Base-by-base conservation (phyloP, 2,329 filamentous ascomycete genomes). In the Cercospora brassicicola region DNA sequence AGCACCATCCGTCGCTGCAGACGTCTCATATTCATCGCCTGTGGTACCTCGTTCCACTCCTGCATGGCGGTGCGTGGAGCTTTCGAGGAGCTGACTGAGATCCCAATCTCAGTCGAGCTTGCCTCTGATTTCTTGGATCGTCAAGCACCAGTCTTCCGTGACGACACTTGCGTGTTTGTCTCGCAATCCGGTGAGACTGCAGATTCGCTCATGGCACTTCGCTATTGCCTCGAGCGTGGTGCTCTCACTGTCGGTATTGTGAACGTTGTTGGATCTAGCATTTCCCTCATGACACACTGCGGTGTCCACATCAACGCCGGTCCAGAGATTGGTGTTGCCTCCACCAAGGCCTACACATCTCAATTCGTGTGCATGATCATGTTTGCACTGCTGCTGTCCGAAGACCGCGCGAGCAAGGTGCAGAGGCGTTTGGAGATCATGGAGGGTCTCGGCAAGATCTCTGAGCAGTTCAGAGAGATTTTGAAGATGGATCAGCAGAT, bases 291-390 rank as follows among this genome's bases (percentile, higher is more conserved):
- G 77, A 99, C 95, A 72, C 95, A 99, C 88, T 99, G 95, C 78
- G 95, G 95, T 93, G 95, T 99, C 65, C 95, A 99, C 86, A 94
- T 99, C 86, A 99, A 99, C 83, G 95, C 95, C 74, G 95, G 95
- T 66, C 95, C 95, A 64, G 95, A 99, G 82, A 98, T 99, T 72
- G 95, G 95, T 89, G 95, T 99, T 73, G 95, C 95, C 69, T 98
- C 94, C 57, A 99, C 95, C 82, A 99, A 99, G 87, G 95, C 95
- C 45, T 99, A 99, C 85, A 99, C 95, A 13, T 98, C 95, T 57
- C 95, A 99, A 81, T 99, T 98, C 82, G 93, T 99, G 78, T 96
- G 95, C 80, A 97, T 99, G 93, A 91, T 98, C 83, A 99, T 99
- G 95, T 98, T 99, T 78, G 95, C 95, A 6, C 86, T 99, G 72